Evolutionary conservation across 192 early-diverging fungal species (phyloP).

Genomic region (Martensiomyces pterosporus): DNA sequence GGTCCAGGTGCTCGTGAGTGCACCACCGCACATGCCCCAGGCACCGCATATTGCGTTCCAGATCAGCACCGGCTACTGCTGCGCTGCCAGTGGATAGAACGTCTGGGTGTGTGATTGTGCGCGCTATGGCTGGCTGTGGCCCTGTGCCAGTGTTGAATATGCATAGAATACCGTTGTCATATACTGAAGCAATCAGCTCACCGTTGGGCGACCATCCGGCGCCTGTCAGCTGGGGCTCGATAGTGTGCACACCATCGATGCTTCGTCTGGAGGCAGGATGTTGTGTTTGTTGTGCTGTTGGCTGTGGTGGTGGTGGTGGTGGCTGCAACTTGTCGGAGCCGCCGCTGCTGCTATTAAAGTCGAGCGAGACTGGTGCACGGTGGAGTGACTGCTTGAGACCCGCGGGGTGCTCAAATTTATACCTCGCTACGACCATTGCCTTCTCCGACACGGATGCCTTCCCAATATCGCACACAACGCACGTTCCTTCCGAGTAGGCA

Average conservation of each 20-base stretch:
- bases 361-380: background rate
- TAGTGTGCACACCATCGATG: background rate
- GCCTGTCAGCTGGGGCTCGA: constrained; percentile 9
- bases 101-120: constrained; percentile 13
- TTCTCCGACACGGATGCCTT: constrained; percentile 17
- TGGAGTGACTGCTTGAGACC: background rate
- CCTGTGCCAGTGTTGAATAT: constrained; percentile 17
- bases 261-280: no score
- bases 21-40: constrained; percentile 32
- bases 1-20: constrained; percentile 15
- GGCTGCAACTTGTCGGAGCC: background rate
- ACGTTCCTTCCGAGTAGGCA: constrained; percentile 28
- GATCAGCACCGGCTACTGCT: background rate
- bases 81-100: background rate
- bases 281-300: no score
- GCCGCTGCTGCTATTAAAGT: background rate
- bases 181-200: constrained; percentile 17
- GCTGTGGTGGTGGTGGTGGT: no score
- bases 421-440: constrained; percentile 20
- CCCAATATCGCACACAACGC: constrained; percentile 37
- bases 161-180: constrained; percentile 31
- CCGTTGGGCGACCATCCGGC: constrained; percentile 44
- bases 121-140: constrained; percentile 9
- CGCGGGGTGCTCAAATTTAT: constrained; percentile 16
- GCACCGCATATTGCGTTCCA: constrained; percentile 12